These are phyloP conservation scores for Allium cepa DNA, from an alignment of 106 monocot species.

Conservation along the genomic window DNA sequence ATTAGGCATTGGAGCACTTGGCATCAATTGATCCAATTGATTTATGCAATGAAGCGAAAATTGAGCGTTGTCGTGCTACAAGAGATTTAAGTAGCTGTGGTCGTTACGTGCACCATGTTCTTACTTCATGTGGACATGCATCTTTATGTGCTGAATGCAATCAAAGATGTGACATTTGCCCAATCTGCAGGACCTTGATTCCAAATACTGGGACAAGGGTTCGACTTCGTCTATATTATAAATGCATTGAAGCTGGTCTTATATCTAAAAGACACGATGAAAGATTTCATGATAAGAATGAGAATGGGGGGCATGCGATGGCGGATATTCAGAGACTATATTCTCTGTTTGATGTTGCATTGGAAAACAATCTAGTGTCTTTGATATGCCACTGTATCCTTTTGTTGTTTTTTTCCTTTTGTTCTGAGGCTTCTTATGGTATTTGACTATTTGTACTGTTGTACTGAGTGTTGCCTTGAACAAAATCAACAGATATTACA, in stretches of 20 bases:
- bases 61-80: slow-evolving; percentile 79
- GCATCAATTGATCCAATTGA: slow-evolving; percentile 74
- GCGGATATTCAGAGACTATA: slow-evolving; percentile 74
- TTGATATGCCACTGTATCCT: slow-evolving; percentile 98
- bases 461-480: slow-evolving; percentile 38
- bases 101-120: slow-evolving; percentile 68
- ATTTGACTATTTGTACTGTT: not conserved
- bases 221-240: slow-evolving; percentile 70
- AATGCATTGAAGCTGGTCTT: slow-evolving; percentile 76
- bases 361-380: slow-evolving; percentile 80
- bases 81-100: slow-evolving; percentile 91
- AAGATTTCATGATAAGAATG: slow-evolving; percentile 60
- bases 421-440: not conserved
- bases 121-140: slow-evolving; percentile 83
- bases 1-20: slow-evolving; percentile 61
- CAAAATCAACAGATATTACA: slow-evolving; percentile 59
- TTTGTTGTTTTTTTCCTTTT: slow-evolving; percentile 4
- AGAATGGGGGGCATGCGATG: slow-evolving; percentile 27
- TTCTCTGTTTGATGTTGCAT: slow-evolving; percentile 85
- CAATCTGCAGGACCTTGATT: slow-evolving; percentile 64
- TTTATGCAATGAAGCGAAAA: slow-evolving; percentile 76
- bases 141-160: slow-evolving; percentile 88
- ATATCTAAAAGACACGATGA: slow-evolving; percentile 55
- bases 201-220: slow-evolving; percentile 39
- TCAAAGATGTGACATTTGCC: slow-evolving; percentile 78